phyloP scores from a whole-genome alignment of 1,139 yeast genomes.

The Diutina catenulata region DNA sequence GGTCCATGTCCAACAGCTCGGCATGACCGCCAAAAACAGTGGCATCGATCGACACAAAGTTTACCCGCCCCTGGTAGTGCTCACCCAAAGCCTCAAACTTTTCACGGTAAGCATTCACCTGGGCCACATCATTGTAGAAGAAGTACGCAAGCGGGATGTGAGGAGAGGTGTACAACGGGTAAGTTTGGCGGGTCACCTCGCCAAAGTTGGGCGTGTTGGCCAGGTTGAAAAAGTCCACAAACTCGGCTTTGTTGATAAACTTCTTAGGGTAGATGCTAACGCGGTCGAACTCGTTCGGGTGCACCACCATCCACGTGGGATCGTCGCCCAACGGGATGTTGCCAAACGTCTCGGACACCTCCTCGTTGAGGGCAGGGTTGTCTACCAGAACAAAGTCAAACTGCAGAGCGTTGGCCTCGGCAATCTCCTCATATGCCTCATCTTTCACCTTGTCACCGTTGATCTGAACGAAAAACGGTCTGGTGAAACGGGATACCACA shows the following conservation, averaged over 20 bases:
- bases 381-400: too few species aligned
- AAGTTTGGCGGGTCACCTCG: conserved; percentile 77
- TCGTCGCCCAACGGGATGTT: conserved; percentile 29
- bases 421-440: too few species aligned
- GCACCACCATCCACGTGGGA: conserved; percentile 38
- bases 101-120: conserved; percentile 44
- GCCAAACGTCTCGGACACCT: conserved; percentile 13
- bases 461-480: too few species aligned
- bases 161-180: conserved; percentile 60
- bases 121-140: conserved; percentile 63
- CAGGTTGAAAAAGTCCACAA: conserved; percentile 45
- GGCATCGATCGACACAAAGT: conserved; percentile 86
- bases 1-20: conserved; percentile 69
- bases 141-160: conserved; percentile 77
- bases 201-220: conserved; percentile 85
- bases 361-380: too few species aligned
- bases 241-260: conserved; percentile 16
- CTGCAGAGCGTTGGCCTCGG: too few species aligned
- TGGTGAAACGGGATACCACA: too few species aligned
- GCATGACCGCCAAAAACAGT: conserved; percentile 79
- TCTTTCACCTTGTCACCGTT: too few species aligned
- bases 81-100: conserved; percentile 55
- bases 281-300: conserved; percentile 23
- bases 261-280: conserved; percentile 18
- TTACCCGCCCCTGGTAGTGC: conserved; percentile 65